Percentiles rank a stretch among this genome's conserved stretches.
Evolutionary conservation across 129 eudicot species (phyloP).

Genomic region (Saussurea involucrata): DNA sequence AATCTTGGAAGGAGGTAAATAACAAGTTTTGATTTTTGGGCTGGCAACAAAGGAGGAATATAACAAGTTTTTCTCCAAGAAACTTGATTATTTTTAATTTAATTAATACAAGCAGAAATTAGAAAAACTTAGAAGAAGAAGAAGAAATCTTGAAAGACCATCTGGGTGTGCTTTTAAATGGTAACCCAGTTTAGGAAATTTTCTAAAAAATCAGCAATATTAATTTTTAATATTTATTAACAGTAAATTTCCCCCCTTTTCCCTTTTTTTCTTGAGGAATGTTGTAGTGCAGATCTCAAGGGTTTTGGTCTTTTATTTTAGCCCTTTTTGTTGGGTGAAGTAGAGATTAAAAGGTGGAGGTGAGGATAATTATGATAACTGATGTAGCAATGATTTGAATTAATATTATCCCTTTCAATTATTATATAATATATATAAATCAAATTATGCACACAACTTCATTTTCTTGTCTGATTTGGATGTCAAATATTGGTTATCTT

Average conservation of each 20-base stretch:
- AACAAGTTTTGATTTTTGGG: slow-evolving; percentile 31
- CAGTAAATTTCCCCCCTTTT: slow-evolving; percentile 23
- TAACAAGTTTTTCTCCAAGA: slow-evolving; percentile 16
- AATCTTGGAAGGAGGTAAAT: slow-evolving; percentile 37
- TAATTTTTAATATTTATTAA: slow-evolving; percentile 26
- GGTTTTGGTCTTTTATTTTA: slow-evolving; percentile 25
- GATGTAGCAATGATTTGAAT: slow-evolving; percentile 38
- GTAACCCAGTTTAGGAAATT: slow-evolving; percentile 34
- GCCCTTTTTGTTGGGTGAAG: slow-evolving; percentile 16
- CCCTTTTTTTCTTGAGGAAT: slow-evolving; percentile 24
- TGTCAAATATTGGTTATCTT: neutral
- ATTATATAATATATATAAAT: neutral
- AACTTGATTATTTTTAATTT: slow-evolving; percentile 33
- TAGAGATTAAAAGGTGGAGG: slow-evolving; percentile 26
- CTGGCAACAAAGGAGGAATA: slow-evolving; percentile 19
- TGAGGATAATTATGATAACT: slow-evolving; percentile 35
- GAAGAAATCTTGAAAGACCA: slow-evolving; percentile 17
- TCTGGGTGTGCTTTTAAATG: slow-evolving; percentile 30
- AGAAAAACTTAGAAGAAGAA: slow-evolving; percentile 22
- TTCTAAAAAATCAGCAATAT: slow-evolving; percentile 26
- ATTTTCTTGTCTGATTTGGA: neutral
- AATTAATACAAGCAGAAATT: slow-evolving; percentile 35
- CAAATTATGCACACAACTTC: slow-evolving; percentile 6
- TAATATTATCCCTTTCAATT: slow-evolving; percentile 21
- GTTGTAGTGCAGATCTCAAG: slow-evolving; percentile 29